phyloP scores from a whole-genome alignment of 2,329 filamentous ascomycete genomes.

The Apiospora kogelbergensis region DNA sequence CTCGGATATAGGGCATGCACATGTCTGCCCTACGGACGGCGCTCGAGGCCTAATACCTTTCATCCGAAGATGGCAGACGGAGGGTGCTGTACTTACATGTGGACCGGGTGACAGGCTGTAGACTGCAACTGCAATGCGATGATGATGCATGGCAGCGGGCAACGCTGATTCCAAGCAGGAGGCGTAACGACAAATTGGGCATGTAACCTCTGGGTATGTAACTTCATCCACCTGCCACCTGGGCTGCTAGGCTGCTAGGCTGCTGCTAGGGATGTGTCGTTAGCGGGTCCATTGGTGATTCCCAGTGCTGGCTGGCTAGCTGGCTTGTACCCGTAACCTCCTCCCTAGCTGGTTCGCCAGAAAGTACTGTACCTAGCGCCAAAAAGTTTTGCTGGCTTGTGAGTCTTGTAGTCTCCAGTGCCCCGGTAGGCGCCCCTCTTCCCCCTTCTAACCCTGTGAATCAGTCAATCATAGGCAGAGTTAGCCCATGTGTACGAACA shows the following conservation, averaged over 20 bases:
- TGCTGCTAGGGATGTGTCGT: constrained; percentile 3
- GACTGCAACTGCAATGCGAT: too few relatives aligned
- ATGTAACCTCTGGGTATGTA: neutral
- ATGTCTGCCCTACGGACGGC: neutral
- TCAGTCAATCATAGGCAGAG: constrained; percentile 2
- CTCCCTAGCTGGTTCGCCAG: neutral
- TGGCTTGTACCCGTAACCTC: constrained; percentile 5
- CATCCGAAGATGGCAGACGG: neutral
- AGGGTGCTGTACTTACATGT: neutral
- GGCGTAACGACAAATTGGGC: too few relatives aligned
- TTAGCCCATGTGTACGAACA: neutral
- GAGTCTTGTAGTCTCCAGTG: constrained; percentile 8
- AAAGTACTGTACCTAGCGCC: neutral
- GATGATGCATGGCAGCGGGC: neutral
- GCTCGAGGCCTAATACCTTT: too few relatives aligned
- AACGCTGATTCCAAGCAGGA: neutral
- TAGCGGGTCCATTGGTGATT: neutral
- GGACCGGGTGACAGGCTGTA: neutral
- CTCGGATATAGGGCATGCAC: neutral
- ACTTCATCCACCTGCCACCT: neutral
- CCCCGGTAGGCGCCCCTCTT: constrained; percentile 6
- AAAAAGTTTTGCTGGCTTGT: constrained; percentile 7
- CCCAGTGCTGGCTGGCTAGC: neutral
- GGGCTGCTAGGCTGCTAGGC: too few relatives aligned
- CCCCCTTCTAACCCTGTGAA: constrained; percentile 7